phyloP scores from a whole-genome alignment of 1,139 yeast genomes.

The Entelexis sorbosivorans region DNA sequence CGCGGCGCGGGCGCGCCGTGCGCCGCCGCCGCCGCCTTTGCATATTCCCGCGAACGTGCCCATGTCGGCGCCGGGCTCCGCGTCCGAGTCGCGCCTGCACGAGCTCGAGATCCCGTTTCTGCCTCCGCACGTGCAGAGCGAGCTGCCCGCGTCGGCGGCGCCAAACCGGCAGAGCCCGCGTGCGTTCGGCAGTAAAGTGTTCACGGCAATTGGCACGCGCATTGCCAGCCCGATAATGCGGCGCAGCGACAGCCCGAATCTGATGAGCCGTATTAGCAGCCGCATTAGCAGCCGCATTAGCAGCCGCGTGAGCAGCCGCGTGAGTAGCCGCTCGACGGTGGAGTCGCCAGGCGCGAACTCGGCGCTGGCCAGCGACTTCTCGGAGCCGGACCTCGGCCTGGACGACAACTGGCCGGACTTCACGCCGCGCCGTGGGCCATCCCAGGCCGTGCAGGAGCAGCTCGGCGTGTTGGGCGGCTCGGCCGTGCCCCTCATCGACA shows the following conservation, averaged over 20 bases:
- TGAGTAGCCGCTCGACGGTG: constrained; percentile 2
- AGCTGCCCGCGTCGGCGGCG: not conserved
- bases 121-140: not conserved
- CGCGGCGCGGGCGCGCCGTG: not conserved
- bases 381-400: constrained; percentile 5
- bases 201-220: constrained; percentile 7
- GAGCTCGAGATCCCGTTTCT: constrained; percentile 1
- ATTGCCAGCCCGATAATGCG: not conserved
- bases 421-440: constrained; percentile 15
- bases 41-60: not conserved
- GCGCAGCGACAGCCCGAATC: constrained; percentile 6
- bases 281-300: constrained; percentile 16
- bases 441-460: constrained; percentile 6
- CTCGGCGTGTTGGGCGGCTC: constrained; percentile 4
- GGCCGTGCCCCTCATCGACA: constrained; percentile 10
- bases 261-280: constrained; percentile 15
- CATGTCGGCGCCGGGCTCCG: constrained; percentile 9
- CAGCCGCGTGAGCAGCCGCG: constrained; percentile 10
- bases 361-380: not conserved
- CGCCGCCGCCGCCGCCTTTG: constrained; percentile 2
- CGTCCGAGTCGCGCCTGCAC: not conserved
- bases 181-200: not conserved
- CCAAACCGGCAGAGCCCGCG: constrained; percentile 4
- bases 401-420: constrained; percentile 17
- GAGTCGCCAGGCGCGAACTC: not conserved